A percentile compares a stretch with the other conserved stretches of the same genome.
Conservation (phyloP, 306 rosid species). For the Alnus rubra region DNA sequence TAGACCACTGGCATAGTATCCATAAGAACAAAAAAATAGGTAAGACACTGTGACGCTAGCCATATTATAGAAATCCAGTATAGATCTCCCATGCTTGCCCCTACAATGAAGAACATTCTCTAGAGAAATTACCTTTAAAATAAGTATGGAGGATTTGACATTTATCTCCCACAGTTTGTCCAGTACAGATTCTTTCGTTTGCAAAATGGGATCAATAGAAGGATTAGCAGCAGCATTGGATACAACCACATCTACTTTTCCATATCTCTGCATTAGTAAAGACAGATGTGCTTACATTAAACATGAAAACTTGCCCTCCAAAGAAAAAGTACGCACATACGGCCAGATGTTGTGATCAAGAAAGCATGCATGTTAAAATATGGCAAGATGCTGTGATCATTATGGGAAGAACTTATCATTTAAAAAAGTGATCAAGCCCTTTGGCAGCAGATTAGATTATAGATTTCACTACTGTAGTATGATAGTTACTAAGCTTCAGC, state of each 20-base stretch:
- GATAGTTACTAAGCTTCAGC: not conserved
- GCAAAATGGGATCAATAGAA: conserved; percentile 61
- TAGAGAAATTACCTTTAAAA: conserved; percentile 63
- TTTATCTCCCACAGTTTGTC: conserved; percentile 97
- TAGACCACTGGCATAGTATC: not conserved
- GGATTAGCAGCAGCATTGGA: conserved; percentile 98
- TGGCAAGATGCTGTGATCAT: not conserved
- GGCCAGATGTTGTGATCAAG: not conserved
- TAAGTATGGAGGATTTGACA: conserved; percentile 91
- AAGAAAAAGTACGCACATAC: not conserved
- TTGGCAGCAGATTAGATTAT: not conserved
- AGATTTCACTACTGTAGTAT: not conserved
- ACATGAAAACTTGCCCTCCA: not conserved
- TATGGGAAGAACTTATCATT: not conserved
- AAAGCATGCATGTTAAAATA: not conserved
- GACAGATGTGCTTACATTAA: not conserved
- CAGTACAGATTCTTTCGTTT: conserved; percentile 64
- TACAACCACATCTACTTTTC: conserved; percentile 83
- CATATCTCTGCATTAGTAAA: conserved; percentile 62
- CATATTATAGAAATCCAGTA: not conserved
- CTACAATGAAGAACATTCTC: not conserved
- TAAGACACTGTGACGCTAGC: not conserved
- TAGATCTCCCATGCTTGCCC: not conserved
- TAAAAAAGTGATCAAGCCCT: not conserved
- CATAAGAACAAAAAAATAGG: not conserved